phyloP scores from a whole-genome alignment of 139 green algal genomes.

The Penium margaritaceum region DNA sequence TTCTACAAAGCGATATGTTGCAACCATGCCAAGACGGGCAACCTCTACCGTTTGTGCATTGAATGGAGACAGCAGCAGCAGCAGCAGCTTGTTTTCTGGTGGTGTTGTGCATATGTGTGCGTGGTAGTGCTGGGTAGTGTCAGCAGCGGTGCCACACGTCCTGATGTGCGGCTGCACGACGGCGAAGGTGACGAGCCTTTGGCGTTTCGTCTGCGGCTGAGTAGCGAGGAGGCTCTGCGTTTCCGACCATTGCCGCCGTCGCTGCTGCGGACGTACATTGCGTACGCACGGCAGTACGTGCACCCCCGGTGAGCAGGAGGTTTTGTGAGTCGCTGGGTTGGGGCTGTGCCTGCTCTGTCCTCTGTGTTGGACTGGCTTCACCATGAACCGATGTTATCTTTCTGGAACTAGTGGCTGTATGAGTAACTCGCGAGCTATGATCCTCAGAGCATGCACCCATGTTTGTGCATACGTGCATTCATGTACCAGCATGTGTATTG shows the following conservation, averaged over 20 bases:
- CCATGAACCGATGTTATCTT: no score
- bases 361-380: neutral
- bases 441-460: neutral
- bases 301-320: neutral
- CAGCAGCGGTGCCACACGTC: no score
- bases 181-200: no score
- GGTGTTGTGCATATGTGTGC: no score
- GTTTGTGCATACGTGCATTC: neutral
- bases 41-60: no score
- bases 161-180: no score
- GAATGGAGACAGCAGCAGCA: no score
- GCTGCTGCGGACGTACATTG: slow-evolving; percentile 87
- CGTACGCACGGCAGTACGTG: slow-evolving; percentile 81
- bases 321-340: no score
- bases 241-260: neutral
- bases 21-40: no score
- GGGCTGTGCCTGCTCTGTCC: neutral
- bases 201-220: slow-evolving; percentile 11
- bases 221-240: neutral
- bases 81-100: neutral
- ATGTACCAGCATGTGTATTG: no score
- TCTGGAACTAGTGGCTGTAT: neutral
- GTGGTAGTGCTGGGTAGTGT: no score
- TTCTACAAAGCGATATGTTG: no score
- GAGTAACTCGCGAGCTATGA: neutral